Evolutionary conservation across 345 rosid genomes (phyloP).

Genomic region (Boechera divaricarpa): DNA sequence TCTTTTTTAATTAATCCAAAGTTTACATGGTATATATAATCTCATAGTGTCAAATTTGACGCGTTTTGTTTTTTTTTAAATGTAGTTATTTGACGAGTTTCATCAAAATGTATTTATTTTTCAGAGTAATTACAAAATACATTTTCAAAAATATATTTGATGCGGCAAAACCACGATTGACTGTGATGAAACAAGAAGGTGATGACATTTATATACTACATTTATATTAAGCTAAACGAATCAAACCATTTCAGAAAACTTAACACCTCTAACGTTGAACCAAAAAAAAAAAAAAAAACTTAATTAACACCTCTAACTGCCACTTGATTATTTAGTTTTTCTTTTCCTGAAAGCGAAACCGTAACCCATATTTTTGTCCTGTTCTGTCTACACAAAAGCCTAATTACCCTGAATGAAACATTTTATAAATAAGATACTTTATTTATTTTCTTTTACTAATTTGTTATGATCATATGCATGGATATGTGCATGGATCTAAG

Average conservation of each 20-base stretch:
- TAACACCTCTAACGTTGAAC: too few relatives aligned
- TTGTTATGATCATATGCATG: slow-evolving; percentile 27
- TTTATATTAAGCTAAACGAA: background rate
- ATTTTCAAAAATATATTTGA: background rate
- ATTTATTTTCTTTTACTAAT: background rate
- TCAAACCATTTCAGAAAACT: background rate
- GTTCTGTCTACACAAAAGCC: slow-evolving; percentile 15
- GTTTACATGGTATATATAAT: background rate
- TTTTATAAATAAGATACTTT: slow-evolving; percentile 4
- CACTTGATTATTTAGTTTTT: slow-evolving; percentile 12
- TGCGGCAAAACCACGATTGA: background rate
- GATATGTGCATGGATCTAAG: slow-evolving; percentile 31
- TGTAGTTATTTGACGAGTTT: too few relatives aligned
- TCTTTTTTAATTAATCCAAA: background rate
- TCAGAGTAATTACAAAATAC: background rate
- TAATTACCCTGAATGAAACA: slow-evolving; percentile 2
- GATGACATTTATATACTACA: background rate
- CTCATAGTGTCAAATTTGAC: background rate
- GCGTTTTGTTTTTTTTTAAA: too few relatives aligned
- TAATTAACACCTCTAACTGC: background rate
- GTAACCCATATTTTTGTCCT: slow-evolving; percentile 27
- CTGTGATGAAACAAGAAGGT: background rate
- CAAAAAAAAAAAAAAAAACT: background rate
- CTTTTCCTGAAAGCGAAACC: slow-evolving; percentile 28
- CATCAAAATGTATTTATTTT: background rate